Evolutionary conservation across 805 yeast genomes (phyloP).

Genomic region (Kuraishia hungarica): DNA sequence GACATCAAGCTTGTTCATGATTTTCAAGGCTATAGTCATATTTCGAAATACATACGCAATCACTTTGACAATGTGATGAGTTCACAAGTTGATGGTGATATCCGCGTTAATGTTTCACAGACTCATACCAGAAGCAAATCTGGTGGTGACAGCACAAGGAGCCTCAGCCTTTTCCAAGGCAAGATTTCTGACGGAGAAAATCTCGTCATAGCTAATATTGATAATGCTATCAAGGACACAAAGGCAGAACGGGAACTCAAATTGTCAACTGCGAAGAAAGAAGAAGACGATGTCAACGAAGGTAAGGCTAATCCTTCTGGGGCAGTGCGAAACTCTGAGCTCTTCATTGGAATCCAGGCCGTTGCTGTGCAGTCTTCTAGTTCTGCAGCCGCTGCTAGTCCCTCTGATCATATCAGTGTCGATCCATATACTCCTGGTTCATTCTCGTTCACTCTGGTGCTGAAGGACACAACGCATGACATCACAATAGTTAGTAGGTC

Average conservation of each 20-base stretch:
- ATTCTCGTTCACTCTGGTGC: constrained; percentile 67
- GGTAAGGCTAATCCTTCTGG: constrained; percentile 3
- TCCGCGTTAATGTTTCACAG: constrained; percentile 51
- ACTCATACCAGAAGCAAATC: constrained; percentile 21
- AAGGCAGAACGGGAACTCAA: constrained; percentile 10
- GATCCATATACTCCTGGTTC: constrained; percentile 41
- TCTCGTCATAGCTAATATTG: constrained; percentile 80
- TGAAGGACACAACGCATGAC: constrained; percentile 73
- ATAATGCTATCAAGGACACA: constrained; percentile 50
- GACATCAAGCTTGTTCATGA: constrained; percentile 63
- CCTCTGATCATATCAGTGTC: constrained; percentile 26
- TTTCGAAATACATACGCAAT: constrained; percentile 37
- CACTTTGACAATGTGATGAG: constrained; percentile 57
- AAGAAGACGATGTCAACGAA: not conserved
- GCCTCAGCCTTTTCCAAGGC: constrained; percentile 68
- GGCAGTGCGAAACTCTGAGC: constrained; percentile 12
- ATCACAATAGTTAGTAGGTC: constrained; percentile 70
- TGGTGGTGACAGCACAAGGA: constrained; percentile 21
- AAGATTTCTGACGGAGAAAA: constrained; percentile 80
- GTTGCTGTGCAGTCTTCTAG: constrained; percentile 13
- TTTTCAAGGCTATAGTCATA: constrained; percentile 41
- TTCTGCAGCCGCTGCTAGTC: constrained; percentile 10
- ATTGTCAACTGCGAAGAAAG: constrained; percentile 5
- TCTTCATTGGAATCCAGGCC: constrained; percentile 24
- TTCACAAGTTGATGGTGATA: constrained; percentile 70